Conservation (phyloP, 257 asterid genomes). For the Euphrasia confusa region DNA sequence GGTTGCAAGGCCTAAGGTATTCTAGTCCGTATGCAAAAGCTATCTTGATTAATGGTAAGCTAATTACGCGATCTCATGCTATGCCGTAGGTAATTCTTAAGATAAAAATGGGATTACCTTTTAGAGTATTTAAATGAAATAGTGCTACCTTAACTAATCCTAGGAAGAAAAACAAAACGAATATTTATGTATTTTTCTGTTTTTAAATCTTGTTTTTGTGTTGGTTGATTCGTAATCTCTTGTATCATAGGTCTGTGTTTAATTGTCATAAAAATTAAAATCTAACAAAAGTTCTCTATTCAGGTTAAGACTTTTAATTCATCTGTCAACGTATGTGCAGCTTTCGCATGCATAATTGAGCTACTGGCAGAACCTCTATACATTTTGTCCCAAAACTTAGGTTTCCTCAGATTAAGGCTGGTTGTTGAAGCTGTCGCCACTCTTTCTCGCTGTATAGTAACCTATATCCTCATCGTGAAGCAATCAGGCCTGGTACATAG, state of each 20-base stretch:
- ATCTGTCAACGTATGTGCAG: constrained; percentile 32
- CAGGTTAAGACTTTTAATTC: neutral
- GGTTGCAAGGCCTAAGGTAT: constrained; percentile 80
- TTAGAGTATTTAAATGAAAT: too few species aligned
- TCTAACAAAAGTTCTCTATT: neutral
- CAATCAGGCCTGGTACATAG: constrained; percentile 50
- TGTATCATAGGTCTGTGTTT: too few species aligned
- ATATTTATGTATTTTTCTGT: too few species aligned
- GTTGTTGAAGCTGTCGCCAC: constrained; percentile 42
- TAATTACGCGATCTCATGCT: constrained; percentile 5
- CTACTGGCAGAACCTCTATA: constrained; percentile 89
- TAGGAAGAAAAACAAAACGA: too few species aligned
- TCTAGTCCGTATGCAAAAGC: constrained; percentile 81
- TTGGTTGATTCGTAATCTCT: too few species aligned
- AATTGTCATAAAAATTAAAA: neutral
- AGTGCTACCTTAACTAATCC: too few species aligned
- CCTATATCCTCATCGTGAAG: constrained; percentile 70
- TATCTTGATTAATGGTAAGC: constrained; percentile 75
- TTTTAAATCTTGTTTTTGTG: too few species aligned
- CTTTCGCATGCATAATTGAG: constrained; percentile 91
- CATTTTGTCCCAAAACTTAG: constrained; percentile 81
- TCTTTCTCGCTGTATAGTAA: constrained; percentile 67
- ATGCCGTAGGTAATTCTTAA: too few species aligned
- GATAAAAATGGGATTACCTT: too few species aligned
- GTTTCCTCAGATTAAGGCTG: constrained; percentile 75